These are phyloP conservation scores for Dillenia turbinata DNA, from an alignment of 164 flowering plant species.

Conservation along the genomic window DNA sequence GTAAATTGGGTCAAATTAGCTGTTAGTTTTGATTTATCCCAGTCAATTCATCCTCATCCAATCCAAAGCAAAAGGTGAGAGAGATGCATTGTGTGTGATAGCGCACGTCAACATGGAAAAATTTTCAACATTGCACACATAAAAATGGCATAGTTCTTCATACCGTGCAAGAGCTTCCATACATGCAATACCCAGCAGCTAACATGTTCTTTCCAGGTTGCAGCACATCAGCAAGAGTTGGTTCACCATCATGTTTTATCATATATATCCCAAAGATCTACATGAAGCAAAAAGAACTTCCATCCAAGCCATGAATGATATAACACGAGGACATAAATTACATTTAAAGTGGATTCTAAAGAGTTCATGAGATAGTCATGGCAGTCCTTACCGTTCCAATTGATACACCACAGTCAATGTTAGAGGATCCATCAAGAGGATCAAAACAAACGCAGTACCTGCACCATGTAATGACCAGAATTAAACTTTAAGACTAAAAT, in stretches of 20 bases:
- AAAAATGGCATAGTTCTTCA: background rate
- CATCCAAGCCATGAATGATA: background rate
- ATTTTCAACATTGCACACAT: background rate
- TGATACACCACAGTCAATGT: constrained; percentile 98
- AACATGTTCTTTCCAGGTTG: constrained; percentile 88
- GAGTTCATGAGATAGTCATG: background rate
- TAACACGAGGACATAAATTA: no score
- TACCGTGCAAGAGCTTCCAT: constrained; percentile 99
- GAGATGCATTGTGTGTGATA: background rate
- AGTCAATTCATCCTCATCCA: background rate
- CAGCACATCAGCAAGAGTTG: constrained; percentile 73
- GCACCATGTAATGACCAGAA: constrained; percentile 15
- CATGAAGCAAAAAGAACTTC: constrained; percentile 9
- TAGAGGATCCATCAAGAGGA: constrained; percentile 98
- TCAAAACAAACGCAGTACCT: constrained; percentile 91
- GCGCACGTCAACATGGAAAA: constrained; percentile 1
- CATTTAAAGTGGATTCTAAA: no score
- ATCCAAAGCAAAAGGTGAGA: background rate
- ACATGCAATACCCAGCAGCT: constrained; percentile 99
- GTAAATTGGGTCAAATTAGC: background rate
- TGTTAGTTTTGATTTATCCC: background rate
- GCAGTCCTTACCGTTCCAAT: constrained; percentile 83
- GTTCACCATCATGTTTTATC: constrained; percentile 46
- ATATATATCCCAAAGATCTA: constrained; percentile 88
- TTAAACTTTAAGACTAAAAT: background rate